Base-by-base conservation (phyloP, 768 basidiomycete species). In the Tricholoma sp. region DNA sequence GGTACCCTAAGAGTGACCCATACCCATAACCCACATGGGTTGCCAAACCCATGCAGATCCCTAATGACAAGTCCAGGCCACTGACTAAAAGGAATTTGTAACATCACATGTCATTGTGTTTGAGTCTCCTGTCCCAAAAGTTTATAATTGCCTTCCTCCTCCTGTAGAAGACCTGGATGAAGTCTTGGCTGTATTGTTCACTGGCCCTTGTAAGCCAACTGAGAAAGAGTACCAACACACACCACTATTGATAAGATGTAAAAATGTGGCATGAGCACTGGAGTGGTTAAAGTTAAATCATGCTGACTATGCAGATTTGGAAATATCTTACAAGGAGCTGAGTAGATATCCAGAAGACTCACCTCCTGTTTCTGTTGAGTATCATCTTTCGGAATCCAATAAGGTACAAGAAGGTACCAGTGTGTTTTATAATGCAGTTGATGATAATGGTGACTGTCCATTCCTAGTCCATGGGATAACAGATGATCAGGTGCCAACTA, bases 271-370 rank as follows among this genome's bases (percentile, higher is more conserved):
- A 12, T 16, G 19, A 0, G 74, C 74, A 0, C 50, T 77, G 4
- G 61, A 72, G 37, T 76, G 73, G 73, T 56, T 75, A 11, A 70
- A 65, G 34, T 34, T 72, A 0, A 76, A 76, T 57, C 72, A 75
- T 59, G 0, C 5, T 0, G 68, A 70, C 47, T 76, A 75, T 59
- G 18, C 10, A 16, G 71, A 74, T 47, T 32, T 75, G 0, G 37
- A 60, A 0, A 72, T 75, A 18, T 69, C 69, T 1, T 22, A 62
- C 0, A 57, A 66, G 2, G 71, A 67, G 51, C 54, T 71, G 7
- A 29, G 45, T 0, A 4, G 37, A 35, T 75, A 69, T 61, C 63
- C 57, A 3, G 57, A 65, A 41, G 55, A 58, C 55, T 60, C 24
- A 34, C 64, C 64, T 4, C 67, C 64, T 41, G 70, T 67, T 5